Evolutionary conservation across 805 yeast species (phyloP), one percentile per base, ranked within the genome.

Genomic region (Metahyphopichia silvanorum): DNA sequence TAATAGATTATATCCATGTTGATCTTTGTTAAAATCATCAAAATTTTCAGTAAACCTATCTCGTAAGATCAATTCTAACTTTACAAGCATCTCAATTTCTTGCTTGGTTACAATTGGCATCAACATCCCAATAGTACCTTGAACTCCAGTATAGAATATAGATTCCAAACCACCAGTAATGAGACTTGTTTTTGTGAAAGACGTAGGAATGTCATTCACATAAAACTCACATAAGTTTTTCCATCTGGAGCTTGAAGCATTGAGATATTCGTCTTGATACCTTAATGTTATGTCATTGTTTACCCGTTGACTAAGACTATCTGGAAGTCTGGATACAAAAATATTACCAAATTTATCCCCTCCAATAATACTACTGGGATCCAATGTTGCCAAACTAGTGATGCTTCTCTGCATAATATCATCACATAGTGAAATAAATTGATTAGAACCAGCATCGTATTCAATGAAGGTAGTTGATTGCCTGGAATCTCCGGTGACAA

Each of bases 261-360:
- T 74, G 27, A 76, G 52, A 29, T 33, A 52, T 10, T 50, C 34
- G 10, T 60, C 68, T 27, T 50, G 60, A 31, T 44, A 47, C 38
- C 55, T 50, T 14, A 61, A 43, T 11, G 47, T 45, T 56, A 60
- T 58, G 33, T 79, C 86, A 31, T 69, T 73, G 37, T 74, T 80
- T 16, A 77, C 57, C 25, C 68, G 51, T 26, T 61, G 57, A 0
- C 80, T 71, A 0, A 69, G 63, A 4, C 66, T 60, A n/a, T 59
- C 58, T 0, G 82, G 75, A 25, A 82, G 56, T 37, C 96, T 63
- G 25, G 86, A 57, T 1, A 85, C 72, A 57, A 82, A 79, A 0
- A 88, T 29, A 45, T 82, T 86, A 1, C 98, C 97, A 57, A 84
- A 87, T 49, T 79, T 81, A 53, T 93, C 98, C 10, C 96, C 96